Conservation (phyloP, 305 asterid genomes). For the Fraxinus baroniana region DNA sequence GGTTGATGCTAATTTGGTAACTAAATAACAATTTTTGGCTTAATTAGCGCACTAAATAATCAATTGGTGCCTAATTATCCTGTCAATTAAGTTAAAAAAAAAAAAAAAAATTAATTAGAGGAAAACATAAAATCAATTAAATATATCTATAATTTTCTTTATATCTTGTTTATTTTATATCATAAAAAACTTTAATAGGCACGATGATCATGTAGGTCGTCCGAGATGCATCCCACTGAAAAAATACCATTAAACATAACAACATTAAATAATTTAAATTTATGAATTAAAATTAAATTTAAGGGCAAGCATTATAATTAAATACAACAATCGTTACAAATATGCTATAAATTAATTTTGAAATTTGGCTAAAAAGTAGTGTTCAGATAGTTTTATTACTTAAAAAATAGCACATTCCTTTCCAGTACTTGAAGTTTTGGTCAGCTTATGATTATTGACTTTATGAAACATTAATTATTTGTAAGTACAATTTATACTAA, state of each 20-base stretch:
- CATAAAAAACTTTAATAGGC: not conserved
- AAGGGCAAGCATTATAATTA: not conserved
- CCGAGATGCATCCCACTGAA: not conserved
- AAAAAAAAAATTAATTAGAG: not conserved
- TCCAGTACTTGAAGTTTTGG: not conserved
- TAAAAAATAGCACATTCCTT: not conserved
- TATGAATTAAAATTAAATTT: no score
- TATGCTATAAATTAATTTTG: not conserved
- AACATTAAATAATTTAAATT: no score
- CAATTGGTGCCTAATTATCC: not conserved
- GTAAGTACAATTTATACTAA: no score
- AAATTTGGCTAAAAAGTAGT: not conserved
- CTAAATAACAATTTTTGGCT: not conserved
- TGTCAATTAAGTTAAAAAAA: not conserved
- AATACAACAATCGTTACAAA: not conserved
- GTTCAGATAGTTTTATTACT: not conserved
- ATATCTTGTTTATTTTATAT: not conserved
- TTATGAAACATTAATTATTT: not conserved
- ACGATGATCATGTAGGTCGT: not conserved
- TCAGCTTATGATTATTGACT: not conserved
- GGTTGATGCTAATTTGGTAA: not conserved
- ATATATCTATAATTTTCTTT: not conserved
- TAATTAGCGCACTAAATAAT: not conserved
- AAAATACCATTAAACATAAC: not conserved
- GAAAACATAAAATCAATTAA: not conserved